Percentiles rank a stretch among this genome's conserved stretches.
Conservation (phyloP, 192 early-diverging fungal species). For the Coemansia sp. region DNA sequence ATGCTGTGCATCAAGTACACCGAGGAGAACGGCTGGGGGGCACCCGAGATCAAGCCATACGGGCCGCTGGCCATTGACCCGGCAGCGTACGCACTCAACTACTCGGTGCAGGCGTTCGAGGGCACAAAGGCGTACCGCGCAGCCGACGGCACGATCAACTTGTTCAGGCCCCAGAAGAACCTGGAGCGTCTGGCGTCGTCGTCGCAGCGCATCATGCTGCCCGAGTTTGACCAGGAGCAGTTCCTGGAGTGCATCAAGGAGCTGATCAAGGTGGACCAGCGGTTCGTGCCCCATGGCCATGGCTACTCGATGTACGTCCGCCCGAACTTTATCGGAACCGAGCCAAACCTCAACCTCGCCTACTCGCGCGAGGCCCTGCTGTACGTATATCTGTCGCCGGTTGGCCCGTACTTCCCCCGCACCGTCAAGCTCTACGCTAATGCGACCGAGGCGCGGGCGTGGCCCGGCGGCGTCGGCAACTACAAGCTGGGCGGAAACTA, state of each 20-base stretch:
- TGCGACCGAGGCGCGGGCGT: constrained; percentile 83
- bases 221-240: constrained; percentile 80
- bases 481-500: constrained; percentile 85
- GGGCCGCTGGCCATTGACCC: constrained; percentile 81
- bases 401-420: constrained; percentile 93
- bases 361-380: constrained; percentile 77
- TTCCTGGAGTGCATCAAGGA: constrained; percentile 85
- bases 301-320: constrained; percentile 96
- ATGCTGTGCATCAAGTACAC: constrained; percentile 90
- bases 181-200: constrained; percentile 85
- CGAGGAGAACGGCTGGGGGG: constrained; percentile 67
- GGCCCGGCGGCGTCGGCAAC: constrained; percentile 95
- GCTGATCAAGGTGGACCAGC: constrained; percentile 74
- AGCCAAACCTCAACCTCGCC: constrained; percentile 79
- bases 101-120: constrained; percentile 93
- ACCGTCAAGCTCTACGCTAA: constrained; percentile 88
- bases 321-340: constrained; percentile 94
- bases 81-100: constrained; percentile 89
- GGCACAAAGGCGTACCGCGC: constrained; percentile 93
- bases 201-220: constrained; percentile 84
- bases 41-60: constrained; percentile 87
- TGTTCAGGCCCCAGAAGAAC: constrained; percentile 98
- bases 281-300: constrained; percentile 86
- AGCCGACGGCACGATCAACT: constrained; percentile 78
- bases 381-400: constrained; percentile 91